phyloP scores from a whole-genome alignment of 805 yeast species.

The Candida sanyiensis region DNA sequence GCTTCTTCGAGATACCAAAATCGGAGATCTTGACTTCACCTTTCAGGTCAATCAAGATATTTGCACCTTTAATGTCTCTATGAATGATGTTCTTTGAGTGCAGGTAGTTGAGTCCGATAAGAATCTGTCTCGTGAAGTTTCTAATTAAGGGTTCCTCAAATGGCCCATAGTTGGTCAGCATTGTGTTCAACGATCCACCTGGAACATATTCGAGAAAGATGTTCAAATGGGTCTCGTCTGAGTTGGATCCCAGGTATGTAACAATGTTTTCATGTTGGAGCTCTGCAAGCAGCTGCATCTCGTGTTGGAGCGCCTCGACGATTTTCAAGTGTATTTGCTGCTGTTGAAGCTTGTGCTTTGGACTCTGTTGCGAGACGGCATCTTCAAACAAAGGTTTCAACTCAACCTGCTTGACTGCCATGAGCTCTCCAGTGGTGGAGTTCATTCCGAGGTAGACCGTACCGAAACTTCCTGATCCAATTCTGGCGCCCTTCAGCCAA shows the following conservation, averaged over 20 bases:
- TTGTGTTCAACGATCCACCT: constrained; percentile 65
- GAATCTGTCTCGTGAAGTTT: constrained; percentile 68
- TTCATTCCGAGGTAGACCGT: constrained; percentile 90
- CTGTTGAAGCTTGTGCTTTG: constrained; percentile 26
- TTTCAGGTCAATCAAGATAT: constrained; percentile 71
- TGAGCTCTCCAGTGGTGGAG: constrained; percentile 85
- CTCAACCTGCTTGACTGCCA: constrained; percentile 96
- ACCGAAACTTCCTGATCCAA: constrained; percentile 95
- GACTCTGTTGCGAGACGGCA: constrained; percentile 20
- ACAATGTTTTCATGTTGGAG: constrained; percentile 90
- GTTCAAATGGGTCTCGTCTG: constrained; percentile 64
- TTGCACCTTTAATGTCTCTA: constrained; percentile 86
- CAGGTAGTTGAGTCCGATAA: constrained; percentile 67
- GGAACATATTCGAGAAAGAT: constrained; percentile 77
- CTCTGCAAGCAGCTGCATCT: constrained; percentile 69
- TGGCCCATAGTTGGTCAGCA: constrained; percentile 70
- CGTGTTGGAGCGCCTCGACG: constrained; percentile 78
- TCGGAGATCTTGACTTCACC: constrained; percentile 83
- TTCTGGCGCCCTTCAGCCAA: constrained; percentile 90
- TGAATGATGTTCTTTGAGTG: constrained; percentile 76
- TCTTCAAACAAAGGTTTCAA: constrained; percentile 43
- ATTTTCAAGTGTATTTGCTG: constrained; percentile 41
- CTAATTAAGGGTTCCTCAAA: constrained; percentile 72
- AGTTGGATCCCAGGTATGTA: constrained; percentile 81
- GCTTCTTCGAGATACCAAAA: constrained; percentile 73